Base-by-base conservation (phyloP, 805 yeast genomes). In the Starmerella khaoyaiensis region DNA sequence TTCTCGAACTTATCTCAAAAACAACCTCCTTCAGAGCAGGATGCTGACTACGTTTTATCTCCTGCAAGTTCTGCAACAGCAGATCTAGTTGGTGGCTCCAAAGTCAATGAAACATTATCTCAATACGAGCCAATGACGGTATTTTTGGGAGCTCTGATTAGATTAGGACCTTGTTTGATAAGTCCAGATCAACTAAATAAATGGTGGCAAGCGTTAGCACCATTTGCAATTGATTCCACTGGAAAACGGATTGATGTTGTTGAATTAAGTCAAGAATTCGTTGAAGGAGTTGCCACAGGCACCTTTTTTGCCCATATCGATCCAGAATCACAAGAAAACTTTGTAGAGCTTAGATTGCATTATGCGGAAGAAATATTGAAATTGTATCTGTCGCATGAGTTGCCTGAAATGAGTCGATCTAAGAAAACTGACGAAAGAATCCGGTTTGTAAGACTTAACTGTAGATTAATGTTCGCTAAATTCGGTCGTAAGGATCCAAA, bases 201-300 rank as follows among this genome's bases (percentile, higher is more conserved):
- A 27, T 76, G 81, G 80, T 59, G 71, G 33, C 56, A 59, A 21
- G 59, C 66, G 24, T 66, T 71, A 40, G 48, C 65, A 10, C 58
- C 58, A 10, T 69, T 71, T 0, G 74, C 78, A 0, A 57, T 74
- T 3, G 76, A 75, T 47, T 70, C 78, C 24, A 74, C 77, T 0
- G 76, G 79, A 2, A 59, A 57, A 36, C 64, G 61, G 37, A 47
- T 62, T n/a, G 50, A 49, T 6, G 58, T 68, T 1, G 65, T 60
- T 2, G 41, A 44, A 17, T 49, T 53, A 6, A 39, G 63, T n/a
- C 45, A 57, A 11, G 48, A 52, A 8, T 57, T 62, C 27, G 29
- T 62, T 17, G 30, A 43, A 22, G 42, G 50, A 11, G 48, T 61
- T 10, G 41, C 58, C 39, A 40, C 48, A 8, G 48, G 50, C 18